These are phyloP conservation scores for Fusarium austroafricanum DNA, from an alignment of 2,329 filamentous ascomycete genomes.

Conservation along the genomic window DNA sequence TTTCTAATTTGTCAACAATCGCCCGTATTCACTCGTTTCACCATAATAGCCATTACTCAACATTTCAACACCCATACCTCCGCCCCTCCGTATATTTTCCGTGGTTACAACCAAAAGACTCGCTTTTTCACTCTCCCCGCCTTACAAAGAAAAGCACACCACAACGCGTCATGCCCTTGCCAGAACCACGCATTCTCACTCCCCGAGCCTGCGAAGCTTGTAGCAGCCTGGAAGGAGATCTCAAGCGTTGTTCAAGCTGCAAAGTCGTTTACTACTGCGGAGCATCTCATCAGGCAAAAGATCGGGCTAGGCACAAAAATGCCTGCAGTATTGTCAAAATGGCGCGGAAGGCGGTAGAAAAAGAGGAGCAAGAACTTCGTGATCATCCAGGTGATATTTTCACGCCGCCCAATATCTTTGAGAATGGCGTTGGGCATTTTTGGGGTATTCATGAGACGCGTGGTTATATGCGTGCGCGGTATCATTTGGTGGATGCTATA, in stretches of 20 bases:
- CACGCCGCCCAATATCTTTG: conserved; percentile 52
- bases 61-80: too few species aligned
- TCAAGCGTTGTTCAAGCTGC: conserved; percentile 56
- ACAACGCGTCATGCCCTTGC: neutral
- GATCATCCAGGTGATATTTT: conserved; percentile 43
- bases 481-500: conserved; percentile 45
- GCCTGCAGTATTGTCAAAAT: conserved; percentile 55
- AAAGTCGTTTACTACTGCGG: conserved; percentile 59
- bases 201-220: conserved; percentile 35
- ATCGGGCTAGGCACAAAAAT: conserved; percentile 54
- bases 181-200: neutral
- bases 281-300: conserved; percentile 54
- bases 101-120: neutral
- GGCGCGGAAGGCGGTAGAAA: conserved; percentile 42
- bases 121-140: neutral
- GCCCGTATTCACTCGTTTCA: neutral
- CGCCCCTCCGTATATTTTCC: neutral
- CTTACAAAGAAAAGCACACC: conserved; percentile 1
- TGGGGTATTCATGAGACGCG: conserved; percentile 56
- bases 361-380: conserved; percentile 55
- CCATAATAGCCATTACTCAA: neutral
- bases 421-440: conserved; percentile 55
- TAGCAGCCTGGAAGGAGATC: neutral
- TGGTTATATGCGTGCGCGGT: conserved; percentile 57
- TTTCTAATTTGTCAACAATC: too few species aligned